phyloP scores from a whole-genome alignment of 441 rosid species.

The Eruca vesicaria region DNA sequence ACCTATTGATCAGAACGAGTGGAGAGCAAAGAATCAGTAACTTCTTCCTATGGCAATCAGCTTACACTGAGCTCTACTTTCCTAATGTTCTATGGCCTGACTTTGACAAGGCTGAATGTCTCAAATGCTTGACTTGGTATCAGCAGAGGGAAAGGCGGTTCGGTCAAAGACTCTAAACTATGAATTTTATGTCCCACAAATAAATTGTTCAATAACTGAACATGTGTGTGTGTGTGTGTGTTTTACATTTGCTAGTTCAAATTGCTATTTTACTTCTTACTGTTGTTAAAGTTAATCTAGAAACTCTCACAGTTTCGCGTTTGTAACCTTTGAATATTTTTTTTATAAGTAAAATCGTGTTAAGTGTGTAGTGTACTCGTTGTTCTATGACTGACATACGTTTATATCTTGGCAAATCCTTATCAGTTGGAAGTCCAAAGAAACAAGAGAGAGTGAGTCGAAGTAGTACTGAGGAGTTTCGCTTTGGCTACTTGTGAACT shows the following conservation, averaged over 20 bases:
- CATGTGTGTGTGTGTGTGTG: not conserved
- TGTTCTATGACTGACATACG: no score
- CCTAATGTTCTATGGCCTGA: constrained; percentile 36
- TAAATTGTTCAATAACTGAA: not conserved
- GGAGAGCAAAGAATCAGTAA: constrained; percentile 12
- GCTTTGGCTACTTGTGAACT: no score
- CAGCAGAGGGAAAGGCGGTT: constrained; percentile 2
- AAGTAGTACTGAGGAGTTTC: not conserved
- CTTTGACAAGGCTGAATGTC: not conserved
- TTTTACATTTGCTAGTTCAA: not conserved
- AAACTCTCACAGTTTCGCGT: not conserved
- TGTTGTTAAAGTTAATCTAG: not conserved
- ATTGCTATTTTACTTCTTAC: not conserved
- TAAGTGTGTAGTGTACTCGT: not conserved
- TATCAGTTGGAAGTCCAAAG: not conserved
- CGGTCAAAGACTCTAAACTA: not conserved
- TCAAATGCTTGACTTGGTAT: not conserved
- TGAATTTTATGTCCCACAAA: not conserved
- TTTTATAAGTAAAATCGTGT: not conserved
- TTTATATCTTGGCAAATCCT: no score
- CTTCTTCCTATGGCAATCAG: no score
- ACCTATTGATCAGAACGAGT: constrained; percentile 33
- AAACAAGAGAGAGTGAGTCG: not conserved
- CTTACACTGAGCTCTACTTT: no score
- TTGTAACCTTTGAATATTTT: not conserved